Percentiles rank a stretch among this genome's conserved stretches.
phyloP scores from a whole-genome alignment of 1,284 basidiomycete species.

The Sphaerobolus stellatus region DNA sequence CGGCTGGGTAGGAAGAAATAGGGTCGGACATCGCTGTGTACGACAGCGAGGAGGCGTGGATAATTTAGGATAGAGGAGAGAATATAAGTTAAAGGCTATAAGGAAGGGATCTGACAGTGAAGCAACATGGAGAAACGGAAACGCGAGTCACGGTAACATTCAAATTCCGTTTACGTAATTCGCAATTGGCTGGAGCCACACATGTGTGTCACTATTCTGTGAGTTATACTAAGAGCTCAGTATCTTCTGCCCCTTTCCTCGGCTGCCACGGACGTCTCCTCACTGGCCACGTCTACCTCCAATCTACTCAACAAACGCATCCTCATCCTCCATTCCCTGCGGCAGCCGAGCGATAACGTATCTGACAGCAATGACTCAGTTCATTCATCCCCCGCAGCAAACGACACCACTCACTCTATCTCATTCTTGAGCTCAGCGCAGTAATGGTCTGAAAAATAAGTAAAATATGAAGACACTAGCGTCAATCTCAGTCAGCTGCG shows the following conservation, averaged over 20 bases:
- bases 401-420: conserved; percentile 57
- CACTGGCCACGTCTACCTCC: not conserved
- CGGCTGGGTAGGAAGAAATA: not conserved
- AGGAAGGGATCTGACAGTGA: too few species aligned
- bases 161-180: too few species aligned
- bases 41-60: too few species aligned
- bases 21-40: not conserved
- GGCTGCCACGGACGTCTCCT: not conserved
- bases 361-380: conserved; percentile 37
- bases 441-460: conserved; percentile 61
- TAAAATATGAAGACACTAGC: conserved; percentile 17
- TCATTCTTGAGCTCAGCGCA: conserved; percentile 85
- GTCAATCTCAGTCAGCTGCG: not conserved
- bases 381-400: not conserved
- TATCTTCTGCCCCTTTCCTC: too few species aligned
- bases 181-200: too few species aligned
- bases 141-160: too few species aligned
- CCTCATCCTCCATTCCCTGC: conserved; percentile 52
- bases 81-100: too few species aligned
- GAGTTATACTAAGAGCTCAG: too few species aligned
- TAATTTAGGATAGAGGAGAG: too few species aligned
- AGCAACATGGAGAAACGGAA: too few species aligned
- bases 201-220: too few species aligned
- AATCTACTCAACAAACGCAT: conserved; percentile 19
- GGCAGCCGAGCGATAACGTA: conserved; percentile 77